Base-by-base conservation (phyloP, 768 basidiomycete genomes). In the Omphalotus guepiniiformis region DNA sequence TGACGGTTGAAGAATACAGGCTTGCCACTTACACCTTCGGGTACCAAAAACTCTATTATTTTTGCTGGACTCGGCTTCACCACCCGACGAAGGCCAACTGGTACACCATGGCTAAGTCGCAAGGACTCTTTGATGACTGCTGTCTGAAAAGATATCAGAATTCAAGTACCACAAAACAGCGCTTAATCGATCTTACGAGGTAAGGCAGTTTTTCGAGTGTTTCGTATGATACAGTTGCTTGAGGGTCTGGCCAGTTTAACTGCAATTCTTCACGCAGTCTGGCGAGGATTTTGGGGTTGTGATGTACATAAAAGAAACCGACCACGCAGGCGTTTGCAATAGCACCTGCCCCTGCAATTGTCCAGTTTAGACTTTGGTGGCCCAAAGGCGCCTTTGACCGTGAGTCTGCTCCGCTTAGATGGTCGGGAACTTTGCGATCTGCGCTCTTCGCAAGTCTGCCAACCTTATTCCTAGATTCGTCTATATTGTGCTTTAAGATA, bases 121-220 rank as follows among this genome's bases (percentile, higher is more conserved):
- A 75, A 60, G 0, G 72, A 65, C 51, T 76, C 74, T 46, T 75
- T 74, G 26, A 75, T 63, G 19, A 76, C 72, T 6, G 72, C 73
- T 1, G 69, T 70, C 75, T 75, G 43, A n/a, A 42, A 16, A 38
- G 35, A 29, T 25, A 28, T 6, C 25, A n/a, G n/a, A 26, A 26
- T 15, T 44, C 25, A 7, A 36, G 11, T 41, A 16, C 44, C 21
- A 18, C 19, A 23, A 39, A 39, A 16, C 19, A 41, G 21, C 15
- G 36, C 23, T 22, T 13, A 32, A 11, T 13, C 18, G 16, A 2
- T 55, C 71, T 52, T 47, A 75, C 73, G n/a, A 76, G 60, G 53
- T 74, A 77, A 13, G 74, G 70, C 27, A 77, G 36, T 50, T 69
- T 72, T 53, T 77, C 73, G 35, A 75, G 54, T 2, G 48, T 60